Conservation (phyloP, 2,329 filamentous ascomycete species). For the Monilinia fructicola region DNA sequence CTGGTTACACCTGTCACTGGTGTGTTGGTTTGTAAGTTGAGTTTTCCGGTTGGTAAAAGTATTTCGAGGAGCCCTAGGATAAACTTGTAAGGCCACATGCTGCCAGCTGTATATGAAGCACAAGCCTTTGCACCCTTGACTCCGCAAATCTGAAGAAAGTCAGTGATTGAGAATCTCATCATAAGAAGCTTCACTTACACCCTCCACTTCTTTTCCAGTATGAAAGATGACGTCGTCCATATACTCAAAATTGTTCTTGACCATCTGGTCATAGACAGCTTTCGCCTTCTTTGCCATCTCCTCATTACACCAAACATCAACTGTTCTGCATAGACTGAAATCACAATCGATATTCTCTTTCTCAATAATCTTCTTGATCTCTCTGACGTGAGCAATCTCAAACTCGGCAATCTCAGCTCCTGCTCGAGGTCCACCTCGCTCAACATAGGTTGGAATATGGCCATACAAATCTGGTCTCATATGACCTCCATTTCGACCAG, state of each 20-base stretch:
- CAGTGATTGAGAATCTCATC: background rate
- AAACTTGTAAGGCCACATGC: constrained; percentile 60
- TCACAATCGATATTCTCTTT: constrained; percentile 47
- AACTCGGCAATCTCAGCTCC: constrained; percentile 37
- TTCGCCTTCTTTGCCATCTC: constrained; percentile 8
- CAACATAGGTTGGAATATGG: constrained; percentile 21
- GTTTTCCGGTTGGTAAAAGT: constrained; percentile 44
- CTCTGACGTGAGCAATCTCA: constrained; percentile 43
- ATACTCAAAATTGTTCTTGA: constrained; percentile 12
- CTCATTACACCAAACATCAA: constrained; percentile 22
- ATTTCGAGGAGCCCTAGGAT: constrained; percentile 53
- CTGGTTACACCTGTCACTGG: constrained; percentile 42
- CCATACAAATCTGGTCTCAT: constrained; percentile 22
- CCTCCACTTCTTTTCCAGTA: constrained; percentile 16
- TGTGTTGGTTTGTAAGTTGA: constrained; percentile 55
- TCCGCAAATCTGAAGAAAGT: constrained; percentile 27
- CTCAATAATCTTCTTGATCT: constrained; percentile 43
- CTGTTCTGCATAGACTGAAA: constrained; percentile 41
- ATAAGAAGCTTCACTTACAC: background rate
- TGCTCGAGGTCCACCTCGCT: constrained; percentile 5
- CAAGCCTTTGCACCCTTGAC: constrained; percentile 33
- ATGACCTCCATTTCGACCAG: constrained; percentile 56
- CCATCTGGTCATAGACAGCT: constrained; percentile 16
- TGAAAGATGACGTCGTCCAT: constrained; percentile 22
- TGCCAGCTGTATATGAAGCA: constrained; percentile 30